Percentiles rank a stretch among this genome's conserved stretches.
phyloP scores from a whole-genome alignment of 2,329 filamentous ascomycete genomes.

The Reticulascus tulasneorum region DNA sequence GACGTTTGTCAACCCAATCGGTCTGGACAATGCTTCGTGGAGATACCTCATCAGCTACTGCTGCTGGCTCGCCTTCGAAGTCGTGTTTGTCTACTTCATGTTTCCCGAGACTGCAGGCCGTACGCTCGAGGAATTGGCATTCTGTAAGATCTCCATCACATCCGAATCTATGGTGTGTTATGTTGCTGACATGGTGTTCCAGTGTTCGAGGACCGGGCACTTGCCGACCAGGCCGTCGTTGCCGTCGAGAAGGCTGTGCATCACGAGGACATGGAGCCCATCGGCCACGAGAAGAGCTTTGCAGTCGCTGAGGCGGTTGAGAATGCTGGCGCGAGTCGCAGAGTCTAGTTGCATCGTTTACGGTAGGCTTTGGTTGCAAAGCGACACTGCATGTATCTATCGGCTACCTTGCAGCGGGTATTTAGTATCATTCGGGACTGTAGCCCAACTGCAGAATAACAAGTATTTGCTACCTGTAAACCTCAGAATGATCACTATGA shows the following conservation, averaged over 20 bases:
- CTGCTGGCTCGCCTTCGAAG: conserved; percentile 22
- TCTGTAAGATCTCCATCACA: conserved; percentile 5
- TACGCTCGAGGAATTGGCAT: conserved; percentile 59
- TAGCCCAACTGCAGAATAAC: too few species aligned
- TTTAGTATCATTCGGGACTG: too few species aligned
- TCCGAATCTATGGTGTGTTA: not conserved
- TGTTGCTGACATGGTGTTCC: not conserved
- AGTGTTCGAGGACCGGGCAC: conserved; percentile 27
- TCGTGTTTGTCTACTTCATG: conserved; percentile 65
- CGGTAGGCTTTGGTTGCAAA: too few species aligned
- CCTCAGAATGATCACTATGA: too few species aligned
- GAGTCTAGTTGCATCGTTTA: too few species aligned
- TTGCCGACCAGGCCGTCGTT: conserved; percentile 20
- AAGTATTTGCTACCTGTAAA: too few species aligned
- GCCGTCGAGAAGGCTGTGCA: conserved; percentile 25
- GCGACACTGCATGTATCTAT: too few species aligned
- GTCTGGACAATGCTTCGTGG: conserved; percentile 10
- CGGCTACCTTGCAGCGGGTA: too few species aligned
- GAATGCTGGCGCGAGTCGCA: conserved; percentile 5
- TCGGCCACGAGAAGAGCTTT: conserved; percentile 1
- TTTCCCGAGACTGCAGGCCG: conserved; percentile 77
- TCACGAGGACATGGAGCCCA: conserved; percentile 14
- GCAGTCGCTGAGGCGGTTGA: conserved; percentile 5
- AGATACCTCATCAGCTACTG: conserved; percentile 16
- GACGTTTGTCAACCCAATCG: conserved; percentile 17